Evolutionary conservation across 2,329 filamentous ascomycete species (phyloP).

Genomic region (Penicillium griseofulvum): DNA sequence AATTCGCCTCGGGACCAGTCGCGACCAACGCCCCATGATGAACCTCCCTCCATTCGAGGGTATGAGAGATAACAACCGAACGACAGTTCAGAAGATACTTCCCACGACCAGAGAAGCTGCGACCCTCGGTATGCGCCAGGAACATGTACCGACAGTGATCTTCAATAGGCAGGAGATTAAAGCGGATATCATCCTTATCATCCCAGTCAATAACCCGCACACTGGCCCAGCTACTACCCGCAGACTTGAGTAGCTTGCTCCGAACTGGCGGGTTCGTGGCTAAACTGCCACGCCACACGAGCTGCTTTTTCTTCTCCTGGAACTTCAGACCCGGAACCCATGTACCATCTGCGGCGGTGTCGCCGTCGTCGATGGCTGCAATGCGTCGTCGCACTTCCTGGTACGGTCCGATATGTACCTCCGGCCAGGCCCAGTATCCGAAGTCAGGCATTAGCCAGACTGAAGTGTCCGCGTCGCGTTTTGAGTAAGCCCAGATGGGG

Average conservation of each 20-base stretch:
- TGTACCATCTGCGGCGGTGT: slow-evolving; percentile 19
- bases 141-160: slow-evolving; percentile 57
- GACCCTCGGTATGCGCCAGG: slow-evolving; percentile 54
- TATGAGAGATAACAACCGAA: slow-evolving; percentile 51
- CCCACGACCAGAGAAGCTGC: slow-evolving; percentile 53
- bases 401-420: slow-evolving; percentile 47
- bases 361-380: slow-evolving; percentile 36
- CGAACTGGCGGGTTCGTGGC: slow-evolving; percentile 41
- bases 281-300: slow-evolving; percentile 51
- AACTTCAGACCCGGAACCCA: slow-evolving; percentile 22
- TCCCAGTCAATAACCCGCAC: slow-evolving; percentile 45
- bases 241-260: slow-evolving; percentile 38
- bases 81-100: slow-evolving; percentile 55
- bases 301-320: slow-evolving; percentile 44
- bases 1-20: slow-evolving; percentile 50
- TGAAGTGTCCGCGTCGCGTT: slow-evolving; percentile 37
- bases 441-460: slow-evolving; percentile 56
- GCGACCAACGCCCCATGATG: slow-evolving; percentile 48
- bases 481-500: slow-evolving; percentile 47
- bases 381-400: slow-evolving; percentile 43
- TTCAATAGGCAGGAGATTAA: slow-evolving; percentile 49
- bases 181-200: slow-evolving; percentile 37
- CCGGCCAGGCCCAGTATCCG: slow-evolving; percentile 54
- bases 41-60: slow-evolving; percentile 50
- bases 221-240: slow-evolving; percentile 48